These are phyloP conservation scores for Botrytis tulipae DNA, from an alignment of 2,329 filamentous ascomycete species.

Conservation along the genomic window DNA sequence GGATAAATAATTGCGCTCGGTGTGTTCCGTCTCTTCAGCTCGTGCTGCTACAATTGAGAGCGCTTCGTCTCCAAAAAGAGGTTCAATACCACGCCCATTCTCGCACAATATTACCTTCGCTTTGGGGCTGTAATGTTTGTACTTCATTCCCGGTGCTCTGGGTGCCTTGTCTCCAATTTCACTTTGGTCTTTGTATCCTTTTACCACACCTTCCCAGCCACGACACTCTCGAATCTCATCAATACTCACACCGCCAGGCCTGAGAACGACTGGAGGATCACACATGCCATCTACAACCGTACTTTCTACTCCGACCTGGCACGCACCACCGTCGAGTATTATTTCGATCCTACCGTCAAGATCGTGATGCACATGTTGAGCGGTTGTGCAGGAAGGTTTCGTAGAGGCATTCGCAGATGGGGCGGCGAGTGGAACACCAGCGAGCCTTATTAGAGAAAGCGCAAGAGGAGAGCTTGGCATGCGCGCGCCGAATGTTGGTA, in stretches of 20 bases:
- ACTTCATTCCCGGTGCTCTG: conserved; percentile 96
- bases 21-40: conserved; percentile 15
- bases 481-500: conserved; percentile 81
- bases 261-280: conserved; percentile 73
- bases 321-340: conserved; percentile 85
- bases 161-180: conserved; percentile 66
- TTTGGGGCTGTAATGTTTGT: conserved; percentile 93
- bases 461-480: conserved; percentile 88
- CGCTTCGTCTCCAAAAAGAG: conserved; percentile 1
- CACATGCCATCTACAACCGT: conserved; percentile 93
- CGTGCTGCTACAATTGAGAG: conserved; percentile 21
- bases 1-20: conserved; percentile 20
- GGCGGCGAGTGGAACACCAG: conserved; percentile 77
- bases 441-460: conserved; percentile 77
- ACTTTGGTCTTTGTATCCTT: conserved; percentile 75
- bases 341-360: conserved; percentile 77
- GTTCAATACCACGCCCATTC: conserved; percentile 35
- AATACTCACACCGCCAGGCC: conserved; percentile 84
- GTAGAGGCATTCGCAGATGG: conserved; percentile 95
- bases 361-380: conserved; percentile 85
- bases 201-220: conserved; percentile 77
- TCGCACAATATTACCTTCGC: conserved; percentile 85
- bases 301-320: conserved; percentile 88
- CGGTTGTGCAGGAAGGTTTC: conserved; percentile 85
- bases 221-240: conserved; percentile 70